Evolutionary conservation across 768 basidiomycete species (phyloP).

Genomic region (Suillus hirtellus): DNA sequence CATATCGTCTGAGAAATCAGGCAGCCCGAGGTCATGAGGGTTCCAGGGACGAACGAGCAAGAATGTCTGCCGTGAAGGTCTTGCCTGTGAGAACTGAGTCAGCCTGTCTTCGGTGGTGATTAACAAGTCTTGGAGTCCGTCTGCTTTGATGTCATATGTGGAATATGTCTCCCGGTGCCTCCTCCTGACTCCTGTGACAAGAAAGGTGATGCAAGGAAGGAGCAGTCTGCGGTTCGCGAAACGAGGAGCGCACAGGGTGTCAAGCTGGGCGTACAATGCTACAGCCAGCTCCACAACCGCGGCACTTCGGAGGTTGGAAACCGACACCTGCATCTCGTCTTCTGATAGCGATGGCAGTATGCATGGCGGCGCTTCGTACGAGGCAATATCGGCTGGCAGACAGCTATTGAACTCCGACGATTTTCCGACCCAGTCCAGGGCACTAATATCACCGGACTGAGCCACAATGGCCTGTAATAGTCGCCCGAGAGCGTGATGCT

Average conservation of each 20-base stretch:
- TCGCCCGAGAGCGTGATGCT: background rate
- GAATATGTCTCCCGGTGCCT: background rate
- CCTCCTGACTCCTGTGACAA: background rate
- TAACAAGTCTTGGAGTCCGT: background rate
- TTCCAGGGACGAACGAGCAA: background rate
- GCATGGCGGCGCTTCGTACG: background rate
- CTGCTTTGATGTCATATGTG: background rate
- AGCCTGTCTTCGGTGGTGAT: slow-evolving; percentile 1
- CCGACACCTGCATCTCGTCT: background rate
- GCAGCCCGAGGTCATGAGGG: background rate
- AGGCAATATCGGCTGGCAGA: background rate
- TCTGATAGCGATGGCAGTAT: background rate
- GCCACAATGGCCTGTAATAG: background rate
- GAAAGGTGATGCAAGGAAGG: background rate
- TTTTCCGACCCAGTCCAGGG: slow-evolving; percentile 3
- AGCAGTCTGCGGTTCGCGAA: background rate
- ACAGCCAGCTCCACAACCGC: background rate
- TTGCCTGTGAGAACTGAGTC: background rate
- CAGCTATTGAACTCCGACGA: slow-evolving; percentile 1
- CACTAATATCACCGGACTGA: background rate
- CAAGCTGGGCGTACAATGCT: background rate
- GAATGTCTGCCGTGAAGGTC: background rate
- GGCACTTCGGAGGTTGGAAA: background rate
- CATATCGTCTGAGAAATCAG: background rate
- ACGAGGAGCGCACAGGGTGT: background rate